Base-by-base conservation (phyloP, 1,284 basidiomycete genomes). In the Ustilago cynodontis region DNA sequence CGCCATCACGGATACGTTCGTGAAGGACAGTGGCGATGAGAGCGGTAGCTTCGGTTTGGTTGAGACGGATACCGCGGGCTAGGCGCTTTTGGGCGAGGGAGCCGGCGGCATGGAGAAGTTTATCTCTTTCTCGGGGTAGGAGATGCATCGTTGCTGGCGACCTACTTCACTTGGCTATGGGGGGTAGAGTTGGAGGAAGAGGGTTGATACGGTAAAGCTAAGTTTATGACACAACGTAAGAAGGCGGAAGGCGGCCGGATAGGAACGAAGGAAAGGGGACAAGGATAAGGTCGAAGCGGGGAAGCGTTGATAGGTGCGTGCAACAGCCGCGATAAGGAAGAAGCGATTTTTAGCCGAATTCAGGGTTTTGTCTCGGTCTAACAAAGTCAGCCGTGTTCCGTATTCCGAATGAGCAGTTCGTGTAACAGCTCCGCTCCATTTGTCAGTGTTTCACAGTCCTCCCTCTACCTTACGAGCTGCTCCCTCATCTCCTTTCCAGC, bases 1-100 rank as follows among this genome's bases (percentile, higher is more conserved):
- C 86, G 5, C 95, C 96, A 92, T 98, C 95, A n/a, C 96, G 90
- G 79, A 97, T 96, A 54, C 91, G 90, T 86, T 98, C 97, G 69
- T 98, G 96, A 3, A 99, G 90, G 78, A 95, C 94, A 20, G 90
- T 91, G 1, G 94, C 92, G 78, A 99, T 94, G 31, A 99, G 90
- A 0, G 94, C 95, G 14, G 92, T 91, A 0, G 94, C 92, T 87
- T 99, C 97, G 10, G 93, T 90, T 73, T 91, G 88, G 87, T 98
- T 99, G 57, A 99, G 90, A 45, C 90, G 89, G 33, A 96, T 86
- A 10, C 96, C 97, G 24, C 96, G 90, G 6, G 96, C 95, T 10
- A 99, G 91, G 26, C 97, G 92, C 81, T 94, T 93, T 87, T 99
- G 96, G 2, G 97, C 95, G 9, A 99, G 90, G 66, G 90, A 51